These are phyloP conservation scores for Dysphania ambrosioides DNA, from an alignment of 148 eudicot species.

Conservation along the genomic window DNA sequence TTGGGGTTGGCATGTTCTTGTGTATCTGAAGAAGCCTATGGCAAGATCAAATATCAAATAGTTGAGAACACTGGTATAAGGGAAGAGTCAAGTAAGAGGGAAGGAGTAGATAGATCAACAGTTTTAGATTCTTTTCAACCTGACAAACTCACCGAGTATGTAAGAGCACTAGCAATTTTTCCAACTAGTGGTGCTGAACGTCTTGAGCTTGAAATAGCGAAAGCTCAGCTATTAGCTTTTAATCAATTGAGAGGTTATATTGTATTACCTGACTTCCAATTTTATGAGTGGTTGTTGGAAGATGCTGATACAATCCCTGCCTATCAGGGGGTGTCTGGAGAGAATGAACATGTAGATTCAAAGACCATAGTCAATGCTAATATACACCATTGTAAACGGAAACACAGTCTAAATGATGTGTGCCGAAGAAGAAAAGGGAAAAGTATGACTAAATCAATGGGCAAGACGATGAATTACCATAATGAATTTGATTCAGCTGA, in stretches of 20 bases:
- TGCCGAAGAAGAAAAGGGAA: constrained; percentile 61
- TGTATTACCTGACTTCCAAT: constrained; percentile 45
- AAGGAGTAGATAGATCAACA: constrained; percentile 47
- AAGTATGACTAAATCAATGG: constrained; percentile 52
- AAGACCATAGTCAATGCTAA: constrained; percentile 27
- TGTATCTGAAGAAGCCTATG: constrained; percentile 40
- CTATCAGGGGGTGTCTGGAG: constrained; percentile 26
- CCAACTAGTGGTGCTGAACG: constrained; percentile 48
- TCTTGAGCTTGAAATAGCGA: constrained; percentile 59
- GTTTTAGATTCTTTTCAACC: constrained; percentile 54
- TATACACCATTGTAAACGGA: constrained; percentile 47
- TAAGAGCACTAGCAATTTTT: constrained; percentile 56
- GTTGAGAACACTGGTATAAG: constrained; percentile 73
- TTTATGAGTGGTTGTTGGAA: constrained; percentile 49
- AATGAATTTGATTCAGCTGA: constrained; percentile 57
- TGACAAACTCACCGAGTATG: constrained; percentile 50
- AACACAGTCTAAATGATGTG: constrained; percentile 51
- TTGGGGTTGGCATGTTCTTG: constrained; percentile 83
- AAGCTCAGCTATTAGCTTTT: constrained; percentile 75
- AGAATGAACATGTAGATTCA: constrained; percentile 35
- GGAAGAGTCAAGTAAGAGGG: constrained; percentile 52
- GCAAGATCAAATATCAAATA: constrained; percentile 54
- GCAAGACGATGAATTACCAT: constrained; percentile 44
- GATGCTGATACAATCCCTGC: constrained; percentile 27
- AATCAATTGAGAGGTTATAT: constrained; percentile 51